Evolutionary conservation across 2,329 filamentous ascomycete species (phyloP).

Genomic region (Penicillium polonicum): DNA sequence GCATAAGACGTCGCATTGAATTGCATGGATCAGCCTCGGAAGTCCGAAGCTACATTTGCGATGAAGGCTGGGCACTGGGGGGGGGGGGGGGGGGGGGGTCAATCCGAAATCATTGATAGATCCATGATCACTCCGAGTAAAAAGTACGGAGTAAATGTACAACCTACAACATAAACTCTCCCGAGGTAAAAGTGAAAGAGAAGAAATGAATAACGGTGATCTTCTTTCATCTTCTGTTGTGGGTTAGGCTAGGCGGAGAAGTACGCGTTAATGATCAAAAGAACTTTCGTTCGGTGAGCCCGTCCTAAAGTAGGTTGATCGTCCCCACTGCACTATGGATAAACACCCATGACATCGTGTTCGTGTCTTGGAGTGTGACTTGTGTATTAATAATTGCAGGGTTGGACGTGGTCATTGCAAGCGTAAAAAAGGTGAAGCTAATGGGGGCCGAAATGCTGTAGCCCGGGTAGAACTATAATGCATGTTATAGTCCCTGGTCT

Average conservation of each 20-base stretch:
- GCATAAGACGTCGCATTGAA: not conserved
- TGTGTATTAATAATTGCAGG: not conserved
- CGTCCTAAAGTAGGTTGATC: not conserved
- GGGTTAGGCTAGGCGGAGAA: not conserved
- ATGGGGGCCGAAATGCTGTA: not conserved
- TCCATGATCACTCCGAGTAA: not conserved
- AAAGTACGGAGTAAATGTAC: not conserved
- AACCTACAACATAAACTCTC: not conserved
- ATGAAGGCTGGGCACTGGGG: not conserved
- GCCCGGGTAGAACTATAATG: not conserved
- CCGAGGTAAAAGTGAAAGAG: not conserved
- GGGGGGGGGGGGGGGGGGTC: not conserved
- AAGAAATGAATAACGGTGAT: not conserved
- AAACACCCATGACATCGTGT: not conserved
- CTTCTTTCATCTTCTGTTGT: not conserved
- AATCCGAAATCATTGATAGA: not conserved
- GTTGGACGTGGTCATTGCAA: not conserved
- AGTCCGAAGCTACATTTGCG: constrained; percentile 3
- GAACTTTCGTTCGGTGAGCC: not conserved
- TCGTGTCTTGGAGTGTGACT: not conserved
- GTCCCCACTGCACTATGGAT: not conserved
- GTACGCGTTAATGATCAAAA: not conserved
- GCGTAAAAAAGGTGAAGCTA: not conserved
- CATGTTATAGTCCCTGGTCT: not conserved
- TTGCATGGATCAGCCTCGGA: constrained; percentile 6